Evolutionary conservation across 1,284 basidiomycete species (phyloP).

Genomic region (Ceratobasidium sp.): DNA sequence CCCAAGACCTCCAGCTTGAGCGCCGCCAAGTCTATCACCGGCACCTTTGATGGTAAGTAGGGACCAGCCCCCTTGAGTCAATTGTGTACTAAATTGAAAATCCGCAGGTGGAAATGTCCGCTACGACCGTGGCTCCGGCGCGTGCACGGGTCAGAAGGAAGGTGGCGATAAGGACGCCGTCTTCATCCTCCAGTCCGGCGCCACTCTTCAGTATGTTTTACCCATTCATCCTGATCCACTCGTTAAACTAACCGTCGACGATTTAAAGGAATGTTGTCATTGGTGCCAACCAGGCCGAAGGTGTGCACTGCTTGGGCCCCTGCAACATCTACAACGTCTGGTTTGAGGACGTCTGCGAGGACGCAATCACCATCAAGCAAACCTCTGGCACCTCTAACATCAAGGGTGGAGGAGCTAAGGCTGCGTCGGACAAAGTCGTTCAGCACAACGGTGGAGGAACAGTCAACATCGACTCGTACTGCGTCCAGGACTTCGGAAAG

Average conservation of each 20-base stretch:
- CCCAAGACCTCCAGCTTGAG: constrained; percentile 59
- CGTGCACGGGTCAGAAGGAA: constrained; percentile 10
- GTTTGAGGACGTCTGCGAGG: constrained; percentile 46
- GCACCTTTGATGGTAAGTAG: constrained; percentile 46
- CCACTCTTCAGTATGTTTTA: constrained; percentile 10
- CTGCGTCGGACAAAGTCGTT: constrained; percentile 41
- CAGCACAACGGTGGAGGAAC: constrained; percentile 44
- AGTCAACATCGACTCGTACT: constrained; percentile 37
- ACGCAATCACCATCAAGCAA: constrained; percentile 46
- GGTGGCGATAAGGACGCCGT: constrained; percentile 10
- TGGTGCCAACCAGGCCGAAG: constrained; percentile 61
- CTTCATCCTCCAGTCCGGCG: constrained; percentile 11
- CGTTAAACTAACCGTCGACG: not conserved
- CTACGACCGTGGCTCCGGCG: constrained; percentile 2
- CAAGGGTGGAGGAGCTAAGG: constrained; percentile 45
- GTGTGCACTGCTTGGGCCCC: constrained; percentile 62
- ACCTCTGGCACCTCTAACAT: constrained; percentile 27
- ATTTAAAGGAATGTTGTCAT: constrained; percentile 58
- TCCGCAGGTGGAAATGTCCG: not conserved
- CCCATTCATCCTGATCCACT: not conserved
- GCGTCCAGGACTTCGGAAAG: constrained; percentile 41
- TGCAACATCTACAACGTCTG: constrained; percentile 58
- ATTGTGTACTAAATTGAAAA: not conserved
- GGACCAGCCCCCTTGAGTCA: not conserved
- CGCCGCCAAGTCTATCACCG: constrained; percentile 57